A percentile compares a stretch with the other conserved stretches of the same genome.
Conservation (phyloP, 2,329 filamentous ascomycete genomes). For the Neonectria neomacrospora region DNA sequence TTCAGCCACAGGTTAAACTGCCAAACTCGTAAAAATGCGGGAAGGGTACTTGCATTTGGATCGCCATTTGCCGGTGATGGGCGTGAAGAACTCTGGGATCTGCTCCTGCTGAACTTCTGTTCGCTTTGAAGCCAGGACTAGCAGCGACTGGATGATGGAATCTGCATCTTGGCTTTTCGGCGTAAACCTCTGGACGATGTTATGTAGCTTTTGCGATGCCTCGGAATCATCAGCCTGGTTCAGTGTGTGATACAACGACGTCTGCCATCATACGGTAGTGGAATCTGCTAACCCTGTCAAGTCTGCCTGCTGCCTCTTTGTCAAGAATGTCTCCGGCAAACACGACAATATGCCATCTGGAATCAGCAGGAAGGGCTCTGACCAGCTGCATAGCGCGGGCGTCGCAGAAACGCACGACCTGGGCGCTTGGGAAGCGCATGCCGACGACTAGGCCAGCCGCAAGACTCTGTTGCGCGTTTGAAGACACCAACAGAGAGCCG, state of each 20-base stretch:
- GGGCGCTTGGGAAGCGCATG: slow-evolving; percentile 37
- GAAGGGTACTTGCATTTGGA: slow-evolving; percentile 11
- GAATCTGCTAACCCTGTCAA: slow-evolving; percentile 11
- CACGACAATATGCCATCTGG: slow-evolving; percentile 35
- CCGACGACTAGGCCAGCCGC: slow-evolving; percentile 22
- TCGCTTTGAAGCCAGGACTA: slow-evolving; percentile 21
- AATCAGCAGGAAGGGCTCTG: slow-evolving; percentile 28
- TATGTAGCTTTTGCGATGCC: not conserved
- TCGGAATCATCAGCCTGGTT: not conserved
- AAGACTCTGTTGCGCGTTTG: not conserved
- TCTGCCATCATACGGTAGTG: no score
- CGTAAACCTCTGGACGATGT: not conserved
- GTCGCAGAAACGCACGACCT: slow-evolving; percentile 32
- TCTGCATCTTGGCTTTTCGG: not conserved
- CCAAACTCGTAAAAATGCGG: not conserved
- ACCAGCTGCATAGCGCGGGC: slow-evolving; percentile 34
- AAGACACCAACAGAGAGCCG: slow-evolving; percentile 24
- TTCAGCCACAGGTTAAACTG: not conserved
- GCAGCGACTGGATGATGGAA: slow-evolving; percentile 10
- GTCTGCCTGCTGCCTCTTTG: not conserved
- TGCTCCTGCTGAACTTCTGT: slow-evolving; percentile 14
- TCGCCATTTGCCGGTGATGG: slow-evolving; percentile 15
- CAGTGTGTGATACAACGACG: not conserved
- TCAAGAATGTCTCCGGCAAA: slow-evolving; percentile 21
- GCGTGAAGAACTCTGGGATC: slow-evolving; percentile 32